These are phyloP conservation scores for Salix udensis DNA, from an alignment of 345 rosid genomes.

Conservation along the genomic window DNA sequence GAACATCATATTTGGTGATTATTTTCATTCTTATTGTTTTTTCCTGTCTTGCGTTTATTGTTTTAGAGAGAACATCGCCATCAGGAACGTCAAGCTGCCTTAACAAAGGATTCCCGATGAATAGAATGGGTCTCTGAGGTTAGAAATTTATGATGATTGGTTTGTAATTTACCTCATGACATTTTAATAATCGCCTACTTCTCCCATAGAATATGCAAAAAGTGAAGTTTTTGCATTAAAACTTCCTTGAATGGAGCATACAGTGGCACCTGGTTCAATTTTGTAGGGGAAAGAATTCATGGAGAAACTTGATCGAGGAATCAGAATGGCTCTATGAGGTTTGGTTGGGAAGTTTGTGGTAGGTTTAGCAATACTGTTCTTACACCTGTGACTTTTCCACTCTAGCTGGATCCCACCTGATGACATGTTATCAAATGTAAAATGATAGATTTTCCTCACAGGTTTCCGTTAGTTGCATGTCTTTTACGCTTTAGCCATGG, in stretches of 20 bases:
- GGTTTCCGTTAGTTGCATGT: not conserved
- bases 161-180: not conserved
- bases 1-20: not conserved
- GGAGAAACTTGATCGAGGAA: not conserved
- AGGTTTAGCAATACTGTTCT: not conserved
- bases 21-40: not conserved
- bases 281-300: not conserved
- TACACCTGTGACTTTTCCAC: not conserved
- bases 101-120: constrained; percentile 18
- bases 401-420: not conserved
- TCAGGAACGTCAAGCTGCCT: constrained; percentile 36
- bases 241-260: not conserved
- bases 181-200: not conserved
- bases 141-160: not conserved
- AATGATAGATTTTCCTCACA: not conserved
- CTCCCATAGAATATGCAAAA: not conserved
- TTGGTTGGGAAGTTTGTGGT: not conserved
- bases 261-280: not conserved
- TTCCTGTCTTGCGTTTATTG: not conserved
- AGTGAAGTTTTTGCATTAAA: not conserved
- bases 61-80: constrained; percentile 36
- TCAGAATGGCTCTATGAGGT: not conserved
- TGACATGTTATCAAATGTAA: not conserved
- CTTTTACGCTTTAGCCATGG: not conserved
- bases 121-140: constrained; percentile 2